Evolutionary conservation across 2,329 filamentous ascomycete genomes (phyloP).

Genomic region (Arthrobotrys sinensis): DNA sequence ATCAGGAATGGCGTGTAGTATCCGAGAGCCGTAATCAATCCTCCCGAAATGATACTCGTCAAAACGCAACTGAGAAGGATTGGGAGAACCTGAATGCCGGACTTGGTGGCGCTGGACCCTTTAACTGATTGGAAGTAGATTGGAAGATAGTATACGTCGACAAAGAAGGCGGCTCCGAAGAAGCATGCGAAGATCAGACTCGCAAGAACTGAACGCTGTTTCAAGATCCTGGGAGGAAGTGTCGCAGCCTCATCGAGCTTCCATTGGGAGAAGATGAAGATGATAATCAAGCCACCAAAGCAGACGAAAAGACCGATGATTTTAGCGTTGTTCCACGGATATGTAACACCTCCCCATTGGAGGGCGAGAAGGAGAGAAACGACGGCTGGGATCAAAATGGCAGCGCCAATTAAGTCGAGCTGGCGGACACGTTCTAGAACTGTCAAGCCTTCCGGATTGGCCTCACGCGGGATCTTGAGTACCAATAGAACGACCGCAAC

Average conservation of each 20-base stretch:
- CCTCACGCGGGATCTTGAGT: constrained; percentile 67
- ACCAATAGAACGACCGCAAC: constrained; percentile 71
- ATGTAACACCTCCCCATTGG: constrained; percentile 75
- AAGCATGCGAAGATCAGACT: constrained; percentile 71
- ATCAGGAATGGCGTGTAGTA: constrained; percentile 76
- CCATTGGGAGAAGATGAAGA: constrained; percentile 72
- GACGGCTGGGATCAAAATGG: constrained; percentile 74
- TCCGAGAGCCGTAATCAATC: constrained; percentile 72
- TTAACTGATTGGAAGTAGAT: constrained; percentile 74
- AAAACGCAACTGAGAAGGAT: constrained; percentile 72
- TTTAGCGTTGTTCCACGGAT: constrained; percentile 72
- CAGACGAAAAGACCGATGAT: constrained; percentile 73
- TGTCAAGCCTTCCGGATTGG: constrained; percentile 63
- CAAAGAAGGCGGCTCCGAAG: constrained; percentile 71
- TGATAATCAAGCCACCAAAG: constrained; percentile 70
- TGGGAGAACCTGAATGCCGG: constrained; percentile 73
- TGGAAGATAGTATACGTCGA: constrained; percentile 72
- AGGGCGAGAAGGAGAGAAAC: constrained; percentile 76
- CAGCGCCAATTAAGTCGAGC: constrained; percentile 74
- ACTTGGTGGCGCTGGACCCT: constrained; percentile 71
- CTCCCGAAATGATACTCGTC: constrained; percentile 71
- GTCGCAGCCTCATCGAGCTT: constrained; percentile 71
- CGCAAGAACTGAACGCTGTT: constrained; percentile 72
- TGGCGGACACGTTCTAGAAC: constrained; percentile 70
- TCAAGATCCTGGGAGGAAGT: constrained; percentile 73